phyloP scores from a whole-genome alignment of 441 rosid genomes.

The Eutrema salsugineum region DNA sequence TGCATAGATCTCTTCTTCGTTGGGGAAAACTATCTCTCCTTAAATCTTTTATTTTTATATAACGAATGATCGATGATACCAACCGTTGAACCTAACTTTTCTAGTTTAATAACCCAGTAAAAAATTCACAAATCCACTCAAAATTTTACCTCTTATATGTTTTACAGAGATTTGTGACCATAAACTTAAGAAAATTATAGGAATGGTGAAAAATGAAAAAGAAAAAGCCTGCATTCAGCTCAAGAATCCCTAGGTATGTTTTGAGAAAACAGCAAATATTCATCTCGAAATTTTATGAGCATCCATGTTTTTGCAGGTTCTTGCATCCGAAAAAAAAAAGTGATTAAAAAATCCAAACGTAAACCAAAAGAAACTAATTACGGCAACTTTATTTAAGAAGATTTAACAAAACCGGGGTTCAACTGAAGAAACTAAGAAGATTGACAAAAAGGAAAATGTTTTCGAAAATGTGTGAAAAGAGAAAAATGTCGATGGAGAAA shows the following conservation, averaged over 20 bases:
- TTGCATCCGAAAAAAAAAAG: background rate
- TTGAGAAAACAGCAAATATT: background rate
- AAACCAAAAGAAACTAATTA: background rate
- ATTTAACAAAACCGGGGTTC: background rate
- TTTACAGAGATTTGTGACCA: background rate
- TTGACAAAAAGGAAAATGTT: background rate
- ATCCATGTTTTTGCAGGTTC: background rate
- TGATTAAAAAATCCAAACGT: background rate
- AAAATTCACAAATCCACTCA: background rate
- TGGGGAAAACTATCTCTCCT: background rate
- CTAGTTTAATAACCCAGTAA: background rate
- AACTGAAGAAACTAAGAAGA: background rate
- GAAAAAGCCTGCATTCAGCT: background rate
- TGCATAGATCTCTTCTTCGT: slow-evolving; percentile 4
- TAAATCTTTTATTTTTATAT: background rate
- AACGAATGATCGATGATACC: background rate
- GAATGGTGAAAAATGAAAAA: background rate
- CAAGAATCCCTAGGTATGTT: background rate
- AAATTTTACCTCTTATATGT: background rate
- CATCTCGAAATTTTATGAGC: background rate
- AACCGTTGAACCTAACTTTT: background rate
- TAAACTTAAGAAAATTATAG: background rate
- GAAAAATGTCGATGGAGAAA: slow-evolving; percentile 9
- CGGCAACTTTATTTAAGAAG: too few relatives aligned
- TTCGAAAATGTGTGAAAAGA: background rate